Evolutionary conservation across 2,329 filamentous ascomycete species (phyloP), one percentile per base, ranked within the genome.

Genomic region (Gremmenia infestans): DNA sequence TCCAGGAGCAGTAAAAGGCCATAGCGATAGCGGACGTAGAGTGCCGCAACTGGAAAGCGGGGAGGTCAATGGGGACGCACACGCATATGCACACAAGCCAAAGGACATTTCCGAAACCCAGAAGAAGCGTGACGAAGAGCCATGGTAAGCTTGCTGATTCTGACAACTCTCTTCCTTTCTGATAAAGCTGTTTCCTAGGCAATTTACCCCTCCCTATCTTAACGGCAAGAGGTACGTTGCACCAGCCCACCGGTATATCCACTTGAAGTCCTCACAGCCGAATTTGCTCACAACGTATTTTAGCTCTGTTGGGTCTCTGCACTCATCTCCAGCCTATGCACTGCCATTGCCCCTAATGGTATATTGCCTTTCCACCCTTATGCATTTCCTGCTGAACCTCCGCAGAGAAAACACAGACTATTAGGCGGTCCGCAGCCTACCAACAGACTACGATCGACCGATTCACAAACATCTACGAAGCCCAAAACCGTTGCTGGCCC

Each of bases 81-180:
- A 54, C 19, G 37, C 46, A 46, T 14, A 56, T 49, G 48, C 32
- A 48, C 47, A 48, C 42, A 50, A 56, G 28, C 35, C 48, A 37
- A 49, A 48, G 25, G 46, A 40, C 19, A 35, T 35, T 9, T 39
- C 28, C 28, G 32, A 48, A 32, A 48, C 37, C 28, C 50, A 51
- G 22, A 42, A 42, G 28, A 2, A 11, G 28, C 28, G 9, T 28
- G 15, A 28, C 14, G 45, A 17, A 15, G 9, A 17, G 23, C 22
- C 4, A 48, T 48, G 45, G 45, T 48, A 48, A 15, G 45, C 28
- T 48, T 35, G 23, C 28, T 28, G 5, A 23, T 22, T 22, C 45
- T 48, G 23, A 23, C 5, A 25, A 12, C 14, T 12, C 2, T 25
- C 5, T 4, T 45, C 5, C 19, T 25, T 19, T 19, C 19, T 28